A percentile compares a stretch with the other conserved stretches of the same genome.
Conservation (phyloP, 257 asterid genomes). For the Linaria vulgaris region DNA sequence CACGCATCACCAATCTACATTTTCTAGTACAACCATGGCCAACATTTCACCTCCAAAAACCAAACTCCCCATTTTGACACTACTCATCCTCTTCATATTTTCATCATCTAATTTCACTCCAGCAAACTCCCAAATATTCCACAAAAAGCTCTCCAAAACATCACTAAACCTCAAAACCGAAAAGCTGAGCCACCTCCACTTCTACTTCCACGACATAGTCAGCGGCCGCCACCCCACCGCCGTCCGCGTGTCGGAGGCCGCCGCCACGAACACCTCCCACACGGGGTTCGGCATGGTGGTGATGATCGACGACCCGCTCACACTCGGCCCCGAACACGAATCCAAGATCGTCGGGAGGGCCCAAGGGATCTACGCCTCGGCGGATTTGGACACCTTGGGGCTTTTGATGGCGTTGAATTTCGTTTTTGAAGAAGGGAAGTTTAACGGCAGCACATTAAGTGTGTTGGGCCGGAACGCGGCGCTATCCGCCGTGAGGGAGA, state of each 20-base stretch:
- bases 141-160: not conserved
- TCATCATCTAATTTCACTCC: too few species aligned
- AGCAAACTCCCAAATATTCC: too few species aligned
- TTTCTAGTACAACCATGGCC: too few species aligned
- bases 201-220: constrained; percentile 29
- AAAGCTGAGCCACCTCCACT: constrained; percentile 37
- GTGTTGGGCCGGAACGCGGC: constrained; percentile 33
- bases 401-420: constrained; percentile 32
- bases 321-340: constrained; percentile 23
- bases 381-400: constrained; percentile 14
- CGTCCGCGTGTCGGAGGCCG: constrained; percentile 28
- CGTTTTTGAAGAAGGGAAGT: constrained; percentile 36
- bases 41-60: too few species aligned
- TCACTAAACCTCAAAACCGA: constrained; percentile 21
- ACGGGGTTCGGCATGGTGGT: constrained; percentile 26
- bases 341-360: constrained; percentile 41
- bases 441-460: constrained; percentile 37
- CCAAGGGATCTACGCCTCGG: constrained; percentile 36
- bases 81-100: too few species aligned
- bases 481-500: constrained; percentile 23
- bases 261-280: constrained; percentile 23
- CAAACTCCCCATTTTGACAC: too few species aligned
- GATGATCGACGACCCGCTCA: constrained; percentile 40
- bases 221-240: constrained; percentile 39
- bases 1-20: too few species aligned